Conservation (phyloP, 164 flowering plant genomes). For the Protea cynaroides region DNA sequence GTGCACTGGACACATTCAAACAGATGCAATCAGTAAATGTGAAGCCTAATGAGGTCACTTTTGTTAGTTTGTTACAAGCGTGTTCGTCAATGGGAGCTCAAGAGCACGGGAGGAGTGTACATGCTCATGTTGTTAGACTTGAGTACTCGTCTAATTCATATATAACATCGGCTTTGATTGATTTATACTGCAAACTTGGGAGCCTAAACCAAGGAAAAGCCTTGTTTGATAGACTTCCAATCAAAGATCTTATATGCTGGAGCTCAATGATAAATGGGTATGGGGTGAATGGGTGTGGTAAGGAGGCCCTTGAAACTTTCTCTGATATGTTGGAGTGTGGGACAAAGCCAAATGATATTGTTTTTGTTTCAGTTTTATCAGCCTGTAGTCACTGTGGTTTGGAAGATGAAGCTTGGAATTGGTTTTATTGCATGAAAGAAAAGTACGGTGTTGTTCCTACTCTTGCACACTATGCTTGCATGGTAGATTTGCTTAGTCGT, state of each 20-base stretch:
- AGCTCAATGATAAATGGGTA: slow-evolving; percentile 66
- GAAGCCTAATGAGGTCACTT: slow-evolving; percentile 45
- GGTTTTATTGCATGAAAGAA: slow-evolving; percentile 44
- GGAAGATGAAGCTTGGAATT: slow-evolving; percentile 46
- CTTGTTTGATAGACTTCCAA: slow-evolving; percentile 34
- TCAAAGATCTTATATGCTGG: slow-evolving; percentile 58
- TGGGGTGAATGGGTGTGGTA: slow-evolving; percentile 54
- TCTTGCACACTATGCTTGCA: slow-evolving; percentile 57
- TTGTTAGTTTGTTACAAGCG: slow-evolving; percentile 48
- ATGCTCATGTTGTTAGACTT: slow-evolving; percentile 32
- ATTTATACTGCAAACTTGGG: slow-evolving; percentile 59
- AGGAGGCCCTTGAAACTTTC: slow-evolving; percentile 46
- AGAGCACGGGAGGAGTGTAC: slow-evolving; percentile 43
- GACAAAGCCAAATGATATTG: slow-evolving; percentile 42
- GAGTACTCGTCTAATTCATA: slow-evolving; percentile 40
- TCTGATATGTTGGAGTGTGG: slow-evolving; percentile 42
- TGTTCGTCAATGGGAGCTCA: slow-evolving; percentile 35
- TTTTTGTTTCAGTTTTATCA: slow-evolving; percentile 48
- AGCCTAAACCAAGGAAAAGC: slow-evolving; percentile 31
- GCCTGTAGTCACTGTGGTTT: slow-evolving; percentile 64
- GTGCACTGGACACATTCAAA: slow-evolving; percentile 33
- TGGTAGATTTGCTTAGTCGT: slow-evolving; percentile 63
- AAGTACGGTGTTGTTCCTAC: slow-evolving; percentile 39
- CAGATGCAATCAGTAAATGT: slow-evolving; percentile 37
- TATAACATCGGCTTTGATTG: slow-evolving; percentile 47